Evolutionary conservation across 2,329 filamentous ascomycete genomes (phyloP).

Genomic region (Reticulascus tulasneorum): DNA sequence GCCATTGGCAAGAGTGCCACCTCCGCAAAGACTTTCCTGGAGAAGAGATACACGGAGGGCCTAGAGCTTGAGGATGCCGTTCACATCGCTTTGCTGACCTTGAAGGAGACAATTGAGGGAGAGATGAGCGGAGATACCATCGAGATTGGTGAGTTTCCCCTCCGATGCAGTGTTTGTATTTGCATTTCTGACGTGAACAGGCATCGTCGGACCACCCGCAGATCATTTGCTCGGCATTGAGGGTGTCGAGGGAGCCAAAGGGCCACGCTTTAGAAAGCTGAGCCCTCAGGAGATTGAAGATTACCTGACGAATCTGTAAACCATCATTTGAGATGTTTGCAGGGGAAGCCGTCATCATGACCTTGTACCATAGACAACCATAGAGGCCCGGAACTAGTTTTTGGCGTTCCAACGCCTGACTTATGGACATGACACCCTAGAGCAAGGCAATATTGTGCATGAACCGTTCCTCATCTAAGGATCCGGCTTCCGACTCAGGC

Average conservation of each 20-base stretch:
- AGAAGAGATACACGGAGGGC: constrained; percentile 98
- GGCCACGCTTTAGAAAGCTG: constrained; percentile 88
- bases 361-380: constrained; percentile 34
- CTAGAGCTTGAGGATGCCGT: constrained; percentile 97
- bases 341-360: no score
- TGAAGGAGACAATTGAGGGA: constrained; percentile 99
- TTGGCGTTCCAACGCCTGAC: no score
- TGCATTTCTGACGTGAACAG: constrained; percentile 38
- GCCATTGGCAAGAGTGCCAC: constrained; percentile 98
- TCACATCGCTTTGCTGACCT: constrained; percentile 91
- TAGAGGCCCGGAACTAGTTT: constrained; percentile 14
- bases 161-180: background rate
- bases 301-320: constrained; percentile 95
- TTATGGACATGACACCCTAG: no score
- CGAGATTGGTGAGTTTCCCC: constrained; percentile 72
- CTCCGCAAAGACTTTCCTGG: constrained; percentile 96
- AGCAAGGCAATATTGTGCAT: no score
- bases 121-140: constrained; percentile 99
- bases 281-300: constrained; percentile 98
- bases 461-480: no score
- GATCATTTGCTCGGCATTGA: constrained; percentile 89
- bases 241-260: constrained; percentile 78
- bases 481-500: no score
- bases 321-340: constrained; percentile 16
- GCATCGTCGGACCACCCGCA: constrained; percentile 92